A percentile compares a stretch with the other conserved stretches of the same genome.
phyloP scores from a whole-genome alignment of 805 yeast genomes.

The Myxozyma sirexii region DNA sequence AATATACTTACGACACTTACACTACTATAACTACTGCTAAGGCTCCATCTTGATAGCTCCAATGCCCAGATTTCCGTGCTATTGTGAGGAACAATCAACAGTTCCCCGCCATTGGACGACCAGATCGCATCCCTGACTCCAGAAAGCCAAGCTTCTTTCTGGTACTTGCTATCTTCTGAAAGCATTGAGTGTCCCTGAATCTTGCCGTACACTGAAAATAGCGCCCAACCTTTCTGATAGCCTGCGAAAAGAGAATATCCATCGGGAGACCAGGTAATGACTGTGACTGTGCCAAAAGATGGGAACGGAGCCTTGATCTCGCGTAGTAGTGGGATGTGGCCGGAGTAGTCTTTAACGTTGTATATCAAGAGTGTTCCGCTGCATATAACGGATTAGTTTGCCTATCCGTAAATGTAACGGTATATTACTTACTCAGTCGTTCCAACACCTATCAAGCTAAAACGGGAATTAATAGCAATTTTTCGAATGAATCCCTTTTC shows the following conservation, averaged over 20 bases:
- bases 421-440: slow-evolving; percentile 38
- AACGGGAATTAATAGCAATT: slow-evolving; percentile 48
- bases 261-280: slow-evolving; percentile 46
- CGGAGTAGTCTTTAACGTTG: slow-evolving; percentile 45
- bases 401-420: not conserved
- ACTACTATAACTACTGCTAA: slow-evolving; percentile 30
- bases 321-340: slow-evolving; percentile 41
- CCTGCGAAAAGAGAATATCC: slow-evolving; percentile 43
- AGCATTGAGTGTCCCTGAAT: slow-evolving; percentile 47
- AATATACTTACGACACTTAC: too few species aligned
- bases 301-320: slow-evolving; percentile 39
- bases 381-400: not conserved
- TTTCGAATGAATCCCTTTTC: slow-evolving; percentile 27
- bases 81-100: slow-evolving; percentile 41
- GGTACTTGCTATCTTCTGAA: slow-evolving; percentile 28
- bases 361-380: slow-evolving; percentile 45
- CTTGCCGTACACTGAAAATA: slow-evolving; percentile 54
- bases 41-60: slow-evolving; percentile 41
- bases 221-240: slow-evolving; percentile 51
- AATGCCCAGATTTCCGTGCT: slow-evolving; percentile 32
- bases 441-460: slow-evolving; percentile 48
- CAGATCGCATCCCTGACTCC: slow-evolving; percentile 41
- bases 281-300: slow-evolving; percentile 36
- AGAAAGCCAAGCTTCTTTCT: slow-evolving; percentile 24
- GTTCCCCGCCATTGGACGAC: slow-evolving; percentile 45